Conservation (phyloP, 2,329 filamentous ascomycete species). For the Fusarium sterilihyphosum region DNA sequence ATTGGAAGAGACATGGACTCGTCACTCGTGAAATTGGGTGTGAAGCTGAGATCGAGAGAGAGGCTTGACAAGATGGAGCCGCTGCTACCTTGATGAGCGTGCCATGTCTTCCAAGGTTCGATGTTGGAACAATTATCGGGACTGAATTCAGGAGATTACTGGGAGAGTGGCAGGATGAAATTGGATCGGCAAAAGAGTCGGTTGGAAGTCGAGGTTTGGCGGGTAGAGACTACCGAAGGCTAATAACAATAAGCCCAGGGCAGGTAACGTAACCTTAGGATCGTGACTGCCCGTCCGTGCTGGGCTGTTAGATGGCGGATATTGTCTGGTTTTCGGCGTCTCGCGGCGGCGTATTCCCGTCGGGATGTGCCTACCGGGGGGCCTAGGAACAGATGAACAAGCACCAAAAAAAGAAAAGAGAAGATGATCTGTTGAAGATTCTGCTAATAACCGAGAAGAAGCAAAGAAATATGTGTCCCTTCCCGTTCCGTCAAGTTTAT, state of each 20-base stretch:
- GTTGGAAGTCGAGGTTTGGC: not conserved
- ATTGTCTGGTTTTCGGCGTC: slow-evolving; percentile 1
- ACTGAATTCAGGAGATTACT: not conserved
- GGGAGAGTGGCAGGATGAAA: not conserved
- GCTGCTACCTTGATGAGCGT: slow-evolving; percentile 23
- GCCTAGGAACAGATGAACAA: not conserved
- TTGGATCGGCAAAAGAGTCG: not conserved
- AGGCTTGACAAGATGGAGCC: slow-evolving; percentile 29
- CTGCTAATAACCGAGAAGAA: slow-evolving; percentile 4
- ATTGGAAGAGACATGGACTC: slow-evolving; percentile 38
- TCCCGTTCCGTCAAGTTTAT: slow-evolving; percentile 1
- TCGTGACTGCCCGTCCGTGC: not conserved
- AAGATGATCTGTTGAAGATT: not conserved
- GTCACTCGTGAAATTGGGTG: slow-evolving; percentile 28
- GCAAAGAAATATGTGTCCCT: not conserved
- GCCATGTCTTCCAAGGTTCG: slow-evolving; percentile 36
- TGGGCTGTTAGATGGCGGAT: slow-evolving; percentile 7
- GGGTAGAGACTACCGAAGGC: not conserved
- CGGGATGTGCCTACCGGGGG: not conserved
- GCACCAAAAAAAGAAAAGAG: not conserved
- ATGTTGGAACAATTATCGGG: not conserved
- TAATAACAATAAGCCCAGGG: not conserved
- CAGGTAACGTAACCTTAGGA: not conserved
- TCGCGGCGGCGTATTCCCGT: slow-evolving; percentile 16
- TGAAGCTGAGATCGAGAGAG: slow-evolving; percentile 6